Conservation (phyloP, 371 early-diverging fungal species). For the Mucor indicus region DNA sequence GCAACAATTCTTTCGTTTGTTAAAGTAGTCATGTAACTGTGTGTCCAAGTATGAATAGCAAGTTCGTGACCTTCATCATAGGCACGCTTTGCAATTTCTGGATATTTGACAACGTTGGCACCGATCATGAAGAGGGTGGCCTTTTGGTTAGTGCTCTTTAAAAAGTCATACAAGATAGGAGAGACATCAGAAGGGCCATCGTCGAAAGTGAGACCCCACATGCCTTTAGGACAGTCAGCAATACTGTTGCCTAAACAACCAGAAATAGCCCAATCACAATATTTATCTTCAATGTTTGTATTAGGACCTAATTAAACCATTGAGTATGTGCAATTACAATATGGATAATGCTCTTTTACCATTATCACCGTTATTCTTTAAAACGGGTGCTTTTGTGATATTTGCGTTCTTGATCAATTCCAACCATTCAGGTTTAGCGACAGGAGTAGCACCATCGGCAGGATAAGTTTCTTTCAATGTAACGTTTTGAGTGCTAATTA, state of each 20-base stretch:
- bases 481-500: too few species aligned
- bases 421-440: constrained; percentile 43
- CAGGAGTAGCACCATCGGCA: constrained; percentile 18
- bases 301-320: constrained; percentile 4
- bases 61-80: constrained; percentile 47
- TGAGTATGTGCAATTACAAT: background rate
- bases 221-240: constrained; percentile 50
- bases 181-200: constrained; percentile 58
- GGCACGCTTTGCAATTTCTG: constrained; percentile 49
- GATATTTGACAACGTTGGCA: constrained; percentile 49
- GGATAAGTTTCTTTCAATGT: constrained; percentile 29
- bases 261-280: constrained; percentile 59
- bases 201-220: constrained; percentile 64
- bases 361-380: constrained; percentile 18
- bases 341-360: constrained; percentile 7
- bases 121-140: constrained; percentile 68
- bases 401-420: constrained; percentile 30
- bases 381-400: constrained; percentile 35
- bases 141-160: constrained; percentile 49
- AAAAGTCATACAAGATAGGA: constrained; percentile 43
- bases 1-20: constrained; percentile 67
- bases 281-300: constrained; percentile 26
- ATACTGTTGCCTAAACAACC: constrained; percentile 47
- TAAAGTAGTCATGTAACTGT: constrained; percentile 57
- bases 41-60: constrained; percentile 59